Evolutionary conservation across 2,329 filamentous ascomycete species (phyloP).

Genomic region (Talaromyces sp.): DNA sequence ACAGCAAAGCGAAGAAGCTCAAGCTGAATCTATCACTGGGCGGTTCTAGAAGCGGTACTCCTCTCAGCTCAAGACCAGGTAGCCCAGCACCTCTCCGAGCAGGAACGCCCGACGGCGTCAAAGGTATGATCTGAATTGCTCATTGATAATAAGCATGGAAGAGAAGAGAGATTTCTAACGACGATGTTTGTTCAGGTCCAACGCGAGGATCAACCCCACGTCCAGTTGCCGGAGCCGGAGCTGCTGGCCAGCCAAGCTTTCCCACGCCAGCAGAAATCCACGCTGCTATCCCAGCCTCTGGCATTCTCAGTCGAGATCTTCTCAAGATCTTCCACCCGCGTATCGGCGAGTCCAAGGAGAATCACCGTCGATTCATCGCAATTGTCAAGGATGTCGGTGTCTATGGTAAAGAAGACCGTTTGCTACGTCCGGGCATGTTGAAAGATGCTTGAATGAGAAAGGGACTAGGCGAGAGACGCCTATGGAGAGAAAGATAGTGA

Average conservation of each 20-base stretch:
- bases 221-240: constrained; percentile 11
- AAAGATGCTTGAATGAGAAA: constrained; percentile 20
- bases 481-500: background rate
- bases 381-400: constrained; percentile 42
- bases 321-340: constrained; percentile 40
- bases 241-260: constrained; percentile 26
- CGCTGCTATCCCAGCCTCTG: constrained; percentile 41
- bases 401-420: constrained; percentile 38
- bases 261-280: constrained; percentile 44
- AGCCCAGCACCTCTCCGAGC: constrained; percentile 41
- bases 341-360: constrained; percentile 38
- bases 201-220: constrained; percentile 28
- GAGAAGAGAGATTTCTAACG: background rate
- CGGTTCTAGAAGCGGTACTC: constrained; percentile 37
- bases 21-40: constrained; percentile 42
- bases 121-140: constrained; percentile 19
- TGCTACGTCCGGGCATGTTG: constrained; percentile 36
- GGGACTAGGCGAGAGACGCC: background rate
- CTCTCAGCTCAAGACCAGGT: constrained; percentile 45
- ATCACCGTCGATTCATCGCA: constrained; percentile 38
- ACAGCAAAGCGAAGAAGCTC: constrained; percentile 44
- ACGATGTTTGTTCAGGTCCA: constrained; percentile 15
- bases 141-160: background rate
- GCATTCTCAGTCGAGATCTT: constrained; percentile 42
- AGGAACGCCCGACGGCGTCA: constrained; percentile 34